Evolutionary conservation across 2,329 filamentous ascomycete genomes (phyloP), one percentile per base, ranked within the genome.

Genomic region (Scedosporium dehoogii): DNA sequence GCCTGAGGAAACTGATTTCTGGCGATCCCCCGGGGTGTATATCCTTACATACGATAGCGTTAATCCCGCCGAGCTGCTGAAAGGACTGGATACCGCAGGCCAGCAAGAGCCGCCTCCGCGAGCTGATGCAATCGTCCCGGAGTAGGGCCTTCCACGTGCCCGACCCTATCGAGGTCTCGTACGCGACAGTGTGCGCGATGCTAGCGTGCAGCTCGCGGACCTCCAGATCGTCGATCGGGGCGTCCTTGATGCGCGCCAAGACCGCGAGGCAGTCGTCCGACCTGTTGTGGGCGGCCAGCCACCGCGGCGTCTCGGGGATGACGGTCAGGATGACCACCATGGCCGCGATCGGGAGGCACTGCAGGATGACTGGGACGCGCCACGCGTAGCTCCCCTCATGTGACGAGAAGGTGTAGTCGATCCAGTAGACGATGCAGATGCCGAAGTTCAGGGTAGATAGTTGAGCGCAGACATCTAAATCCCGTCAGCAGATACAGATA

Each of bases 11-110:
- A 3, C 51, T 14, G 44, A 5, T 12, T 23, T 21, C 12, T 12
- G 6, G 25, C 4, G 14, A 53, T 9, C n/a, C 7, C 7, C 14
- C 0, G 5, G 38, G 16, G 14, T 27, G 12, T 1, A 6, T 41
- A 9, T 3, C 1, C 70, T 63, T n/a, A 72, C 70, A 81, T 21
- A 78, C 79, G 29, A 79, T 74, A 3, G 76, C 75, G 41, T 81
- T 82, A 64, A 79, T 81, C 2, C 80, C 80, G 4, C 75, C 74
- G 1, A 81, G 70, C 38, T 81, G 79, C 63, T 81, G 79, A 59
- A 72, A 69, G 0, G 63, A 63, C 16, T 74, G 70, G 0, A 73
- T 68, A 0, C 65, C 65, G n/a, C 71, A 74, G 2, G 71, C 69
- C 44, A 75, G 67, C 6, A 74, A 51, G 0, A 75, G 66, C 5